These are phyloP conservation scores for Cicer judaicum DNA, from an alignment of 306 rosid species.

Conservation along the genomic window DNA sequence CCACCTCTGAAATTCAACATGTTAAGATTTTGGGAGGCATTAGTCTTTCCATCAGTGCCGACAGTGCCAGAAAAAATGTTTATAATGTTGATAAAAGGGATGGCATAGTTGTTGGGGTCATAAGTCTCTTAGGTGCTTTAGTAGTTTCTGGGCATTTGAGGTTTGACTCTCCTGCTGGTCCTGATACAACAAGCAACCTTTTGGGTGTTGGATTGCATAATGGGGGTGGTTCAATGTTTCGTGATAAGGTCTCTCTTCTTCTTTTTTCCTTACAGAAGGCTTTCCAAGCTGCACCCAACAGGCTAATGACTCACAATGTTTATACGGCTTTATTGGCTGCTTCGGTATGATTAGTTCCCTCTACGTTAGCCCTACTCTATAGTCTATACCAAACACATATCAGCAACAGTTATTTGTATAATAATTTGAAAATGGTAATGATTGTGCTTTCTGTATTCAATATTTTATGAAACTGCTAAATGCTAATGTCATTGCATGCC, in stretches of 20 bases:
- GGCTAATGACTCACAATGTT: slow-evolving; percentile 83
- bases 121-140: slow-evolving; percentile 83
- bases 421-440: slow-evolving; percentile 10
- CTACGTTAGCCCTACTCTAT: slow-evolving; percentile 14
- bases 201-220: slow-evolving; percentile 75
- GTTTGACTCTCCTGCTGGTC: slow-evolving; percentile 59
- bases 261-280: slow-evolving; percentile 93
- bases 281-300: slow-evolving; percentile 88
- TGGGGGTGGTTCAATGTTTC: slow-evolving; percentile 88
- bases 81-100: slow-evolving; percentile 88
- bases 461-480: slow-evolving; percentile 4
- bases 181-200: slow-evolving; percentile 66
- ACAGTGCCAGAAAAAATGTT: slow-evolving; percentile 94
- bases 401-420: slow-evolving; percentile 5
- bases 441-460: slow-evolving; percentile 26
- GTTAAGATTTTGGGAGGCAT: slow-evolving; percentile 88
- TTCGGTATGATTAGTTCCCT: slow-evolving; percentile 72
- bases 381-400: slow-evolving; percentile 21
- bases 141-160: slow-evolving; percentile 84
- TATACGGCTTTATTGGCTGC: slow-evolving; percentile 87
- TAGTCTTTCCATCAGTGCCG: slow-evolving; percentile 85
- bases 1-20: slow-evolving; percentile 62
- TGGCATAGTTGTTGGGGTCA: slow-evolving; percentile 87
- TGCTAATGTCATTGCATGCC: slow-evolving; percentile 37
- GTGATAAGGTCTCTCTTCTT: slow-evolving; percentile 88